These are phyloP conservation scores for Asparagopsis taxiformis DNA, from an alignment of 31 red algal genomes.

Conservation along the genomic window DNA sequence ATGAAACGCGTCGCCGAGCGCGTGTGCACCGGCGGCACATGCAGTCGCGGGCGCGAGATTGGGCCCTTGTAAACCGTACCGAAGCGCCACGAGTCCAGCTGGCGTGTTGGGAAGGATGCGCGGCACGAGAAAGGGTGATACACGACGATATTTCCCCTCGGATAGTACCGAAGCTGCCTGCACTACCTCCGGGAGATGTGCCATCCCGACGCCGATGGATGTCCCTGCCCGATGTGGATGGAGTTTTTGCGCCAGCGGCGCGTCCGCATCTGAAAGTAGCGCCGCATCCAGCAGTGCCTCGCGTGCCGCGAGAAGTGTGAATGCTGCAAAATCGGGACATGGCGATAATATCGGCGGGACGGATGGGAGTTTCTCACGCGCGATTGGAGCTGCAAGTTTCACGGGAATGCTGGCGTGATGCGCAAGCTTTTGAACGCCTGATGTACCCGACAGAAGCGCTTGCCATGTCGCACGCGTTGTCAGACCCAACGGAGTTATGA, in stretches of 20 bases:
- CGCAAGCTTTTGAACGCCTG: slow-evolving; percentile 16
- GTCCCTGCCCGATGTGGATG: slow-evolving; percentile 31
- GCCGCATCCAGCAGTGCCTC: slow-evolving; percentile 65
- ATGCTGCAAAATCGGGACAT: slow-evolving; percentile 55
- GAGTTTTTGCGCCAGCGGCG: too few species aligned
- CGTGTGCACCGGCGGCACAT: slow-evolving; percentile 76
- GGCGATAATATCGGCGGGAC: slow-evolving; percentile 10
- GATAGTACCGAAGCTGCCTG: slow-evolving; percentile 10
- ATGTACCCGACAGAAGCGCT: slow-evolving; percentile 12
- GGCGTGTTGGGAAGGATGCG: slow-evolving; percentile 67
- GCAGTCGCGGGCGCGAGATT: slow-evolving; percentile 52
- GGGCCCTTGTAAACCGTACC: slow-evolving; percentile 39
- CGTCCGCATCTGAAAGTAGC: too few species aligned
- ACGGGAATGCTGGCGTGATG: slow-evolving; percentile 26
- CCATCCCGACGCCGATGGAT: slow-evolving; percentile 69
- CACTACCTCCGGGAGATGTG: slow-evolving; percentile 59
- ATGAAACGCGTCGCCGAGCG: slow-evolving; percentile 64
- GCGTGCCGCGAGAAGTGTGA: slow-evolving; percentile 51
- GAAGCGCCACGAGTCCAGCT: slow-evolving; percentile 70
- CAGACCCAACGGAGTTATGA: slow-evolving; percentile 68
- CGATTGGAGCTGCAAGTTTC: slow-evolving; percentile 39
- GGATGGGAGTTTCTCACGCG: slow-evolving; percentile 26
- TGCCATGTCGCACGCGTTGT: slow-evolving; percentile 20
- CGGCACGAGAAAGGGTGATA: slow-evolving; percentile 76
- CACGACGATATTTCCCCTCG: slow-evolving; percentile 6